Evolutionary conservation across 2,329 filamentous ascomycete species (phyloP).

Genomic region (Aspergillus sp.): DNA sequence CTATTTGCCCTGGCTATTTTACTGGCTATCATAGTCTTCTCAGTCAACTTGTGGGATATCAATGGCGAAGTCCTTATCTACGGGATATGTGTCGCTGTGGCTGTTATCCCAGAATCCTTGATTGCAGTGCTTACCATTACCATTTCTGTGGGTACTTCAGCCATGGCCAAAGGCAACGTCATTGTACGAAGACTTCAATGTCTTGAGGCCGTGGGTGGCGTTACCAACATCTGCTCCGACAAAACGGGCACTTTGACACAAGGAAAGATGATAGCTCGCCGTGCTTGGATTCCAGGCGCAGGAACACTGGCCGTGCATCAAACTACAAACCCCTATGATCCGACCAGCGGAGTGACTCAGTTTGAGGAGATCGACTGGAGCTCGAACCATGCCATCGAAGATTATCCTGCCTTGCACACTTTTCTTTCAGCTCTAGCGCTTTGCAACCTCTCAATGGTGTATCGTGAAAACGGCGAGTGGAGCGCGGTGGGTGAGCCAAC

Average conservation of each 20-base stretch:
- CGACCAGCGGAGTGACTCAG: constrained; percentile 51
- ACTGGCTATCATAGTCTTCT: constrained; percentile 63
- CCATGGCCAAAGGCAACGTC: constrained; percentile 54
- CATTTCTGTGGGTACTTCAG: constrained; percentile 56
- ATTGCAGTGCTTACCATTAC: constrained; percentile 64
- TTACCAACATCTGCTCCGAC: constrained; percentile 60
- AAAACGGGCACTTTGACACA: constrained; percentile 58
- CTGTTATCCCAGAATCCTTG: constrained; percentile 64
- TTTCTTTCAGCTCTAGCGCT: constrained; percentile 57
- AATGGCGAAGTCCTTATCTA: constrained; percentile 61
- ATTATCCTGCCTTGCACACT: constrained; percentile 42
- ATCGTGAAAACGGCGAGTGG: constrained; percentile 50
- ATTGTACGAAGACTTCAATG: constrained; percentile 56
- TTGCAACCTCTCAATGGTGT: constrained; percentile 55
- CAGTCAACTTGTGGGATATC: constrained; percentile 57
- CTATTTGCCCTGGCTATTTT: constrained; percentile 72
- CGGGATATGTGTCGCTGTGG: constrained; percentile 57
- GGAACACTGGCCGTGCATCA: constrained; percentile 55
- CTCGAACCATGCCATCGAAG: constrained; percentile 27
- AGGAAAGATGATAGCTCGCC: constrained; percentile 60
- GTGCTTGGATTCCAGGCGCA: constrained; percentile 55
- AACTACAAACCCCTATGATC: constrained; percentile 56
- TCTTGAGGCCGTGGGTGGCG: constrained; percentile 58
- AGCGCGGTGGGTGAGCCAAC: constrained; percentile 62
- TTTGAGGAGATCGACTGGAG: constrained; percentile 33